These are phyloP conservation scores for Chamaenerion angustifolium DNA, from an alignment of 345 rosid genomes.

Conservation along the genomic window DNA sequence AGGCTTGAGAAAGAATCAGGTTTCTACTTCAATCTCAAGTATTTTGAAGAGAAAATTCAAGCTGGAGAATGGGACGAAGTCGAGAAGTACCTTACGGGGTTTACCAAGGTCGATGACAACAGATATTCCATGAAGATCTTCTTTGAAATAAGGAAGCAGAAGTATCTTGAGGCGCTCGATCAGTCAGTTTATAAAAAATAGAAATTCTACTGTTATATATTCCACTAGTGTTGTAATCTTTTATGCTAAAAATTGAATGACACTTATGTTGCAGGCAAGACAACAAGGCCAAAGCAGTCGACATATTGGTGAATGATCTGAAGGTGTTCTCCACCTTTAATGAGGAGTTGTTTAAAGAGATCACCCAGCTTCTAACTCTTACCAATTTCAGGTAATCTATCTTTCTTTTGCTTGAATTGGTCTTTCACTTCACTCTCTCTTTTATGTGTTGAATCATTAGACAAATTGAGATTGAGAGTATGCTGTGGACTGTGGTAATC, in stretches of 20 bases:
- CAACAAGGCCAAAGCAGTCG: conserved; percentile 70
- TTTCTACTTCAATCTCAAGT: conserved; percentile 58
- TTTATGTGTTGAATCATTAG: too few species aligned
- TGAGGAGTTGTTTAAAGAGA: conserved; percentile 81
- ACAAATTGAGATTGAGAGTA: too few species aligned
- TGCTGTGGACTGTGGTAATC: too few species aligned
- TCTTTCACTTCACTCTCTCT: too few species aligned
- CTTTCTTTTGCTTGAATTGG: too few species aligned
- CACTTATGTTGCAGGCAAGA: conserved; percentile 38
- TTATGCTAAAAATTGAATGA: too few species aligned
- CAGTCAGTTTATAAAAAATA: conserved; percentile 18
- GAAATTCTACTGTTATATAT: background rate
- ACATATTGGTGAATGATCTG: conserved; percentile 68
- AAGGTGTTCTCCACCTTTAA: conserved; percentile 75
- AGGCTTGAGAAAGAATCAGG: conserved; percentile 70
- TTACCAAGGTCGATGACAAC: conserved; percentile 59
- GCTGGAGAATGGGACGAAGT: conserved; percentile 72
- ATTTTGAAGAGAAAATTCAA: conserved; percentile 60
- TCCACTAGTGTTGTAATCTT: too few species aligned
- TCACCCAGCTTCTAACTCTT: conserved; percentile 78
- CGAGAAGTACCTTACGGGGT: conserved; percentile 53
- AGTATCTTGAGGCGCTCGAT: conserved; percentile 84
- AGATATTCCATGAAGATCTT: conserved; percentile 76
- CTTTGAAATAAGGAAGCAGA: conserved; percentile 82
- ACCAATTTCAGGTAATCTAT: conserved; percentile 56